These are phyloP conservation scores for Macrotyloma uniflorum DNA, from an alignment of 306 rosid genomes.

Conservation along the genomic window DNA sequence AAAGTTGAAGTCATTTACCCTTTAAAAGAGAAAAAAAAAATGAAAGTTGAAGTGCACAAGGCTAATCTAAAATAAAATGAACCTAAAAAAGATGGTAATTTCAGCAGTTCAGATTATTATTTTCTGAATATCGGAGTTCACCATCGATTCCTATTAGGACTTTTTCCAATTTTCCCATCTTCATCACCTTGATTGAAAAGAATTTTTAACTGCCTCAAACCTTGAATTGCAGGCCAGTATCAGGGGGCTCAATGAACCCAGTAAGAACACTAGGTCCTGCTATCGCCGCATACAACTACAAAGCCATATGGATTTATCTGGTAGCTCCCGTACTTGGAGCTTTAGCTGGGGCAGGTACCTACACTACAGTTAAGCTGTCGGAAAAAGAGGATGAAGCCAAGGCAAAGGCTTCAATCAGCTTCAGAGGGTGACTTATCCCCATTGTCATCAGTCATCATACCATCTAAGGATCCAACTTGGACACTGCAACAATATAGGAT, in stretches of 20 bases:
- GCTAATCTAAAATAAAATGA: too few relatives aligned
- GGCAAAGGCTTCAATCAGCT: slow-evolving; percentile 54
- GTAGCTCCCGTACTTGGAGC: slow-evolving; percentile 86
- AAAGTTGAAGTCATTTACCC: too few relatives aligned
- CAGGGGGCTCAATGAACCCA: slow-evolving; percentile 93
- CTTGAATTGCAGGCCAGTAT: slow-evolving; percentile 53
- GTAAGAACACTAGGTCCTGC: slow-evolving; percentile 93
- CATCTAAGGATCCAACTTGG: slow-evolving; percentile 11
- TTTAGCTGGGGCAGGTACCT: slow-evolving; percentile 76
- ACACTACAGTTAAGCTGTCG: slow-evolving; percentile 71
- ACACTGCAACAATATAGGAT: neutral
- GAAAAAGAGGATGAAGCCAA: slow-evolving; percentile 51
- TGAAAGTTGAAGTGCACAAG: too few relatives aligned
- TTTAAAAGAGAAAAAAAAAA: too few relatives aligned
- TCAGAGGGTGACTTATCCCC: slow-evolving; percentile 57
- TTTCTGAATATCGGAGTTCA: too few relatives aligned
- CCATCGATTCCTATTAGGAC: too few relatives aligned
- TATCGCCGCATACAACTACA: slow-evolving; percentile 74
- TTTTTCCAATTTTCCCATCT: too few relatives aligned
- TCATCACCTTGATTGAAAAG: neutral
- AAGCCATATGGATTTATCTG: slow-evolving; percentile 83
- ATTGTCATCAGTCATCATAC: neutral
- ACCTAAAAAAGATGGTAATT: too few relatives aligned
- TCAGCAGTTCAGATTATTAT: too few relatives aligned
- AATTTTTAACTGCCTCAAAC: neutral